Percentiles rank a stretch among this genome's conserved stretches.
These are phyloP conservation scores for Suillus placidus DNA, from an alignment of 768 basidiomycete genomes.

Conservation along the genomic window DNA sequence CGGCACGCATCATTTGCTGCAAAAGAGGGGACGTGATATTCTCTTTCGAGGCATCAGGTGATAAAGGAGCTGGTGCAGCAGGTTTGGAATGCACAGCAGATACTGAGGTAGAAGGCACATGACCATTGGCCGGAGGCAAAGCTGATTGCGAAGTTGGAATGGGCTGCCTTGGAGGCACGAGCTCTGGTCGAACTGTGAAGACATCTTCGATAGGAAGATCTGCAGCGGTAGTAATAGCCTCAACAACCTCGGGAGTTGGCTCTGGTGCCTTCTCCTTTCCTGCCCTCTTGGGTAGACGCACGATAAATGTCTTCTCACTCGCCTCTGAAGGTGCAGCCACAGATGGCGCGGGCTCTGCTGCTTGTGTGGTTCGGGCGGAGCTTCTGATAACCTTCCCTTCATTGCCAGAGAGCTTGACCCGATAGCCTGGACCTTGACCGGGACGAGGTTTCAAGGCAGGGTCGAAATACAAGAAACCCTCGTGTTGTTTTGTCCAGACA, in stretches of 20 bases:
- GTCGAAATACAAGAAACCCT: conserved; percentile 72
- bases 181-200: conserved; percentile 57
- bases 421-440: conserved; percentile 55
- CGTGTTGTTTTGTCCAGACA: conserved; percentile 84
- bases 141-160: conserved; percentile 30
- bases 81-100: conserved; percentile 6
- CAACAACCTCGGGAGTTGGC: conserved; percentile 20
- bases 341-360: conserved; percentile 18
- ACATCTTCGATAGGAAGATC: conserved; percentile 55
- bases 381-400: conserved; percentile 47
- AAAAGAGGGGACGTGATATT: conserved; percentile 15
- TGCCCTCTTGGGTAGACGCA: conserved; percentile 53
- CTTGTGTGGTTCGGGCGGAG: conserved; percentile 17
- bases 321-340: conserved; percentile 38
- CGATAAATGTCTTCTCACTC: conserved; percentile 50
- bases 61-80: conserved; percentile 16
- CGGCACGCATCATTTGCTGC: conserved; percentile 11
- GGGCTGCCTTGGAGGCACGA: conserved; percentile 35
- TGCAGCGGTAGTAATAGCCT: conserved; percentile 29
- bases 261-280: conserved; percentile 40
- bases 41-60: conserved; percentile 12
- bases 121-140: conserved; percentile 22
- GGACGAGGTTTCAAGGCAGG: conserved; percentile 57
- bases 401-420: conserved; percentile 65
- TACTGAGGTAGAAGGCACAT: conserved; percentile 2